Evolutionary conservation across 768 basidiomycete species (phyloP), one percentile per base, ranked within the genome.

Genomic region (Psilocybe cyanescens): DNA sequence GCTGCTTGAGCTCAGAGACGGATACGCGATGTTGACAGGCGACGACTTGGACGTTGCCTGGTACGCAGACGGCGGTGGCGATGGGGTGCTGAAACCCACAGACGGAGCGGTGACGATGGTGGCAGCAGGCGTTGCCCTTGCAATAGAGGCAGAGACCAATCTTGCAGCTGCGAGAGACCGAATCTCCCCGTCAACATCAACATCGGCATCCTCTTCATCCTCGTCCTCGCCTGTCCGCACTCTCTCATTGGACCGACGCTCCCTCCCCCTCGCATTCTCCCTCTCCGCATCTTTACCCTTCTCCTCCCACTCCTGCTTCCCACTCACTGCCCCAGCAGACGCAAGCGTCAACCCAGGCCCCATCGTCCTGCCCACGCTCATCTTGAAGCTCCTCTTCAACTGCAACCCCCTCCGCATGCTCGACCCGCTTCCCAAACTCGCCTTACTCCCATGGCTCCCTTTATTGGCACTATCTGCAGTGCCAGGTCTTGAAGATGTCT

Each of bases 301-400:
- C 8, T 45, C 55, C 12, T 52, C 35, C 11, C 39, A 16, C 16
- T 59, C 52, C 17, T 57, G 41, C 16, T 29, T 1, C 14, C 39
- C 50, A 58, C 19, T 33, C 14, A 24, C 55, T 30, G 51, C 50
- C 44, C 57, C 56, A 14, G 57, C 61, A 54, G 63, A 62, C 16
- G 67, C 64, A 6, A 70, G 56, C 54, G 65, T 67, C 59, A 68
- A 50, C 24, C 58, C 53, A 8, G 67, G 69, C 4, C 69, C 65
- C 37, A 70, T 39, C 28, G 69, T 70, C 37, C 69, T 61, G 4
- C 69, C 69, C 17, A 68, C 67, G 16, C 67, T 66, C 58, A 65
- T n/a, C 41, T 63, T 67, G 62, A 70, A 68, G 52, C 64, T 70
- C 55, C 61, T 61, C 64, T 70, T 70, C 29, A 68, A 60, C 28